phyloP scores from a whole-genome alignment of 345 rosid genomes.

The Capsella bursapastoris region DNA sequence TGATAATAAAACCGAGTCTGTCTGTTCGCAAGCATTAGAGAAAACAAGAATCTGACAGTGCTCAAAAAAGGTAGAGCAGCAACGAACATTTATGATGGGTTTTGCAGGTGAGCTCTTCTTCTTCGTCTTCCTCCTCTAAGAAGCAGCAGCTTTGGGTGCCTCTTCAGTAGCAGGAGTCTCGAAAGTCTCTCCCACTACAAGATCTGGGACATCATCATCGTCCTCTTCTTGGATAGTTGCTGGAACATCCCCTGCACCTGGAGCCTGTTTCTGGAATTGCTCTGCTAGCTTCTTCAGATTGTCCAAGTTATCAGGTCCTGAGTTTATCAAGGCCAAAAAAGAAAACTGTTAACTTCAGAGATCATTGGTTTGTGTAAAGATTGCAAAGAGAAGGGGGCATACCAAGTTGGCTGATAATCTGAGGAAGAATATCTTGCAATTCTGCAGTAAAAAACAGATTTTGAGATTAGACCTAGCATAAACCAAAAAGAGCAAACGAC shows the following conservation, averaged over 20 bases:
- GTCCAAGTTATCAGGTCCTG: slow-evolving; percentile 95
- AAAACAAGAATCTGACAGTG: slow-evolving; percentile 44
- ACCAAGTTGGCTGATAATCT: slow-evolving; percentile 89
- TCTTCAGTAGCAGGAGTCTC: slow-evolving; percentile 83
- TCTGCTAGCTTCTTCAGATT: slow-evolving; percentile 92
- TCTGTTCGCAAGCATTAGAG: slow-evolving; percentile 37
- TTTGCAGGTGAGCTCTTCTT: slow-evolving; percentile 15
- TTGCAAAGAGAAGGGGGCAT: slow-evolving; percentile 1
- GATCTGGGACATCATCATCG: slow-evolving; percentile 82
- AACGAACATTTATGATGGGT: slow-evolving; percentile 34
- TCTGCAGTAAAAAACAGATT: slow-evolving; percentile 49
- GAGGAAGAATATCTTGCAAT: slow-evolving; percentile 92
- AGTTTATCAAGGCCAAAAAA: not conserved
- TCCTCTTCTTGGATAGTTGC: slow-evolving; percentile 62
- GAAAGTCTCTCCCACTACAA: slow-evolving; percentile 82
- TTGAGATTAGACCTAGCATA: not conserved
- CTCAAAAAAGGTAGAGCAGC: slow-evolving; percentile 40
- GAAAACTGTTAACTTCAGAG: not conserved
- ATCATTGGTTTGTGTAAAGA: not conserved
- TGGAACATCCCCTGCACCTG: slow-evolving; percentile 53
- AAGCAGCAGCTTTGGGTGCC: slow-evolving; percentile 46
- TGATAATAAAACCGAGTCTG: slow-evolving; percentile 28
- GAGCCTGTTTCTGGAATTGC: slow-evolving; percentile 85
- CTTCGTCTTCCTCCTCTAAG: slow-evolving; percentile 28
- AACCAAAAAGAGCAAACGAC: not conserved